A percentile compares a stretch with the other conserved stretches of the same genome.
These are phyloP conservation scores for Amanita exitialis DNA, from an alignment of 768 basidiomycete genomes.

Conservation along the genomic window DNA sequence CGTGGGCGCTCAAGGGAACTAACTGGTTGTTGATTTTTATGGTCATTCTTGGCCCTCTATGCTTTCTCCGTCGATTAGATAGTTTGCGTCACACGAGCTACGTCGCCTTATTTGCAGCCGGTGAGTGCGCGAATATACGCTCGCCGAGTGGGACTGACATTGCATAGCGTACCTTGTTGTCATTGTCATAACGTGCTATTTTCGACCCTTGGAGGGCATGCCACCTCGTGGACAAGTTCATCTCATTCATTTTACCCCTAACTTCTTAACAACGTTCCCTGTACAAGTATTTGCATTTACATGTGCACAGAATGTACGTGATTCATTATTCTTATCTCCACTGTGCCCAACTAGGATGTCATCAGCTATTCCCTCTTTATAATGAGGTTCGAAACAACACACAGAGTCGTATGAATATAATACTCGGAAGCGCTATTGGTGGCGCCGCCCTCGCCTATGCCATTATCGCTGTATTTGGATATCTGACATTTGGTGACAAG, in stretches of 20 bases:
- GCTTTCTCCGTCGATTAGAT: slow-evolving; percentile 76
- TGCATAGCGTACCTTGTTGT: slow-evolving; percentile 60
- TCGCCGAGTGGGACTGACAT: neutral
- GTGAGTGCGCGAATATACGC: slow-evolving; percentile 31
- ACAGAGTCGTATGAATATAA: slow-evolving; percentile 76
- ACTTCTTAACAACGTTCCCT: slow-evolving; percentile 79
- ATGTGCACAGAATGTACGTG: slow-evolving; percentile 81
- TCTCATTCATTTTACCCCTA: slow-evolving; percentile 64
- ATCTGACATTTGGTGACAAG: slow-evolving; percentile 86
- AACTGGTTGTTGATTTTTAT: slow-evolving; percentile 80
- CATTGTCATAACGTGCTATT: slow-evolving; percentile 76
- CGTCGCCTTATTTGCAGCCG: slow-evolving; percentile 82
- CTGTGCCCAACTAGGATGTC: slow-evolving; percentile 5
- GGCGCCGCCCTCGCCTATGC: slow-evolving; percentile 79
- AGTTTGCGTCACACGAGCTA: slow-evolving; percentile 88
- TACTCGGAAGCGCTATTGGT: slow-evolving; percentile 84
- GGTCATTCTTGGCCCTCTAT: slow-evolving; percentile 67
- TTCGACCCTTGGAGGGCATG: slow-evolving; percentile 60
- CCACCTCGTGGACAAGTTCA: slow-evolving; percentile 56
- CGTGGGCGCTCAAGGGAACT: slow-evolving; percentile 67
- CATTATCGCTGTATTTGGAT: slow-evolving; percentile 80
- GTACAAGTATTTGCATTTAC: slow-evolving; percentile 92
- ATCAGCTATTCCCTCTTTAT: slow-evolving; percentile 84
- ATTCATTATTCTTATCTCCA: neutral
- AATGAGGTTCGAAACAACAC: slow-evolving; percentile 82